Percentiles rank a stretch among this genome's conserved stretches.
phyloP scores from a whole-genome alignment of 108 stramenopile genomes.

The Epipyxis sp. region DNA sequence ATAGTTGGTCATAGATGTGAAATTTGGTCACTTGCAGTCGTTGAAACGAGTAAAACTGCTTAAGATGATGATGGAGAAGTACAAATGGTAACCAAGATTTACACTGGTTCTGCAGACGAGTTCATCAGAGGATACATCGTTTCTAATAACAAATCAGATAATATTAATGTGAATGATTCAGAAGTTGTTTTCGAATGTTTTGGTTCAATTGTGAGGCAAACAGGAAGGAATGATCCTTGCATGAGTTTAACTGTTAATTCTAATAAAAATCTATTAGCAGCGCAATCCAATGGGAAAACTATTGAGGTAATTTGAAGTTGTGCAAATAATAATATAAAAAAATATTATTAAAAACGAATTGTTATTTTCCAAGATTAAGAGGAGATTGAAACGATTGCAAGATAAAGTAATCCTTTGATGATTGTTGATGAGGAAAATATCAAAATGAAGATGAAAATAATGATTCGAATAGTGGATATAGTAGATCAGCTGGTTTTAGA shows the following conservation, averaged over 20 bases:
- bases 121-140: background rate
- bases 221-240: background rate
- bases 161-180: background rate
- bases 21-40: slow-evolving; percentile 56
- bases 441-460: background rate
- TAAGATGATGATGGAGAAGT: background rate
- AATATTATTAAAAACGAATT: too few species aligned
- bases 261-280: slow-evolving; percentile 37
- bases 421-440: background rate
- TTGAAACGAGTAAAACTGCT: too few species aligned
- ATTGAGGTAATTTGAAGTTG: too few species aligned
- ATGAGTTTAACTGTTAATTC: background rate
- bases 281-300: slow-evolving; percentile 44
- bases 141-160: background rate
- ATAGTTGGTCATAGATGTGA: slow-evolving; percentile 82
- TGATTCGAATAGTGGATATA: background rate
- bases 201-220: background rate
- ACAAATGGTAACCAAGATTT: too few species aligned
- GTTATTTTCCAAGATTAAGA: slow-evolving; percentile 77
- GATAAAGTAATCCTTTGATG: background rate
- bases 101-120: background rate
- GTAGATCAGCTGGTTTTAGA: too few species aligned
- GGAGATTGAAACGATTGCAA: slow-evolving; percentile 61
- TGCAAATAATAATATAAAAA: too few species aligned
- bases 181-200: background rate